Evolutionary conservation across 2,329 filamentous ascomycete genomes (phyloP), one percentile per base, ranked within the genome.

Genomic region (Xylariales sp.): DNA sequence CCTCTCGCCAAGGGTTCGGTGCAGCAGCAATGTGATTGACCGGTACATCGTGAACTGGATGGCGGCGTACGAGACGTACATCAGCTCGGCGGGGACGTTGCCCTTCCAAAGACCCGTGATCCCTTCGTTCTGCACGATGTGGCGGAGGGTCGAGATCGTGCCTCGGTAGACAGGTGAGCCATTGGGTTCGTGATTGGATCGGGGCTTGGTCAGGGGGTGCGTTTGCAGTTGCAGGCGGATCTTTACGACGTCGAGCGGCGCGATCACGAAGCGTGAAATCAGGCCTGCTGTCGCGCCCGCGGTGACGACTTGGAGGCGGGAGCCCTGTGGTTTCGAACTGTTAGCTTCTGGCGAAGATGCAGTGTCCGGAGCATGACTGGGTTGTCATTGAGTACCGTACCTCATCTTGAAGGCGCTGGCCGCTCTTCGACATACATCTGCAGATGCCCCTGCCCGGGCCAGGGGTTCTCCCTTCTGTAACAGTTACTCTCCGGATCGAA

Each of bases 211-310:
- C 46, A 87, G 78, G 36, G 88, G 89, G 68, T 94, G 86, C 32
- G 86, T 80, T 64, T 97, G 93, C 14, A 98, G 81, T 63, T 98
- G 93, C 33, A 97, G 82, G 34, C 93, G 87, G 66, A 98, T 98
- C 72, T 98, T 98, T 68, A 97, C 82, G 48, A 98, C 93, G 64
- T 98, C 93, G 51, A 98, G 85, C 40, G 93, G 93, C 14, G 93
- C 88, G 60, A 97, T 84, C 58, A 93, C 80, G 71, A 98, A 97
- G 61, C 90, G 84, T 41, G 93, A 93, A 49, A 97, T 81, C 51
- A 97, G 77, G 44, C 93, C 93, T 49, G 93, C 88, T 51, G 71
- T 70, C 35, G 71, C 75, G 42, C 77, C 77, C 31, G 77, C 76
- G 33, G 68, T 59, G 38, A 78, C 68, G 46, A 78, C 74, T 57